Evolutionary conservation across 495 filamentous ascomycete species (phyloP).

Genomic region (Aspergillus cristatus): DNA sequence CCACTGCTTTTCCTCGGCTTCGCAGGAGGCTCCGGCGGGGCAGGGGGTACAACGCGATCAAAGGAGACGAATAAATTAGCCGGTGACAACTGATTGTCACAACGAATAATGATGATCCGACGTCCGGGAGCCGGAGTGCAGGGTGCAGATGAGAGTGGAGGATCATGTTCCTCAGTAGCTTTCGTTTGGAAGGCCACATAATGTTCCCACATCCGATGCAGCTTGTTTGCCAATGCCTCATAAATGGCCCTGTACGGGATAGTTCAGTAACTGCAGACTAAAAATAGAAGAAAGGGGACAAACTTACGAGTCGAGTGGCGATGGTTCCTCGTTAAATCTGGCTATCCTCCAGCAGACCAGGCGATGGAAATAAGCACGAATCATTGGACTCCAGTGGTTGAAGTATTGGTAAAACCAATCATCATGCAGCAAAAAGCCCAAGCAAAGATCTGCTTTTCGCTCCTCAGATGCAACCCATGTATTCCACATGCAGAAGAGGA

Average conservation of each 20-base stretch:
- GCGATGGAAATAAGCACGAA: conserved; percentile 90
- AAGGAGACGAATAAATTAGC: conserved; percentile 54
- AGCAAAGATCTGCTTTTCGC: conserved; percentile 63
- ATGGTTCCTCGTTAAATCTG: conserved; percentile 60
- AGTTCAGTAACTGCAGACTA: background rate
- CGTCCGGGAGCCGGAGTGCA: conserved; percentile 86
- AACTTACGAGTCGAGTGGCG: conserved; percentile 62
- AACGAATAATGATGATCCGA: conserved; percentile 83
- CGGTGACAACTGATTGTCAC: conserved; percentile 58
- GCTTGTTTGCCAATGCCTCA: conserved; percentile 54
- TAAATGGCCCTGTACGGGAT: conserved; percentile 44
- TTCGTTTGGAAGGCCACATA: conserved; percentile 63
- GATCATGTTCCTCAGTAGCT: conserved; percentile 44
- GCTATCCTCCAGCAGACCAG: conserved; percentile 87
- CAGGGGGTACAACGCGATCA: conserved; percentile 47
- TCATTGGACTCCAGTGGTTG: conserved; percentile 98
- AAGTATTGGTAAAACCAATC: conserved; percentile 77
- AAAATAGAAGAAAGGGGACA: background rate
- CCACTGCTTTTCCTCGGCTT: conserved; percentile 27
- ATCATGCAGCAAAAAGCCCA: conserved; percentile 72
- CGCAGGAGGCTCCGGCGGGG: conserved; percentile 26
- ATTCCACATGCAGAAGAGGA: conserved; percentile 77
- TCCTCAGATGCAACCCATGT: conserved; percentile 55
- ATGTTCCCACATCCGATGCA: conserved; percentile 68
- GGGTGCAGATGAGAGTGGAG: conserved; percentile 62